phyloP scores from a whole-genome alignment of 2,329 filamentous ascomycete species.

The Pseudogymnoascus sp. region DNA sequence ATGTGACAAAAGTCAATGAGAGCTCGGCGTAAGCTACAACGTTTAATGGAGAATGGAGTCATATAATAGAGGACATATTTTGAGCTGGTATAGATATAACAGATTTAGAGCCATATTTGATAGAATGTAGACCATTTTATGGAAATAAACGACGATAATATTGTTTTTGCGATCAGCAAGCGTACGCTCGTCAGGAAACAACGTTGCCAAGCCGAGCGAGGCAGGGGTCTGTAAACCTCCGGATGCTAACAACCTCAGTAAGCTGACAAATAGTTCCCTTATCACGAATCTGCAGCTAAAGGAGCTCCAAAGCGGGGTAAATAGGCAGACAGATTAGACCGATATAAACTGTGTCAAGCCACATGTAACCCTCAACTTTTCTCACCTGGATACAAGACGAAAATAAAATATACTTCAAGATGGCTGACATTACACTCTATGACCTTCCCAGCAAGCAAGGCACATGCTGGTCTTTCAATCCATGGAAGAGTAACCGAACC shows the following conservation, averaged over 20 bases:
- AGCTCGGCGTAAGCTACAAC: neutral
- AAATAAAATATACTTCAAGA: neutral
- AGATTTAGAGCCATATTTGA: neutral
- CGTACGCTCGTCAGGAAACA: neutral
- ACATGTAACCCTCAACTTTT: neutral
- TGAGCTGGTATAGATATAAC: neutral
- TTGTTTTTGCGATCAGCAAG: neutral
- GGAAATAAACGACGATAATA: neutral
- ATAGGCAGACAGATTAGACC: neutral
- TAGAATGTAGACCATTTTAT: neutral
- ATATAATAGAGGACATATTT: slow-evolving; percentile 2
- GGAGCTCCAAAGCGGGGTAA: slow-evolving; percentile 4
- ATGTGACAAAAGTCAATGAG: neutral
- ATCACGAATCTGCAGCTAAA: neutral
- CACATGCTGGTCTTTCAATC: slow-evolving; percentile 57
- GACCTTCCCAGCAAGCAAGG: slow-evolving; percentile 52
- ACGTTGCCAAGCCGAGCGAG: neutral
- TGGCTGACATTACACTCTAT: slow-evolving; percentile 43
- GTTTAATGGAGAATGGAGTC: neutral
- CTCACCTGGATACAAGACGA: neutral
- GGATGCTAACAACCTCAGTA: neutral
- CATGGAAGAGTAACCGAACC: slow-evolving; percentile 56
- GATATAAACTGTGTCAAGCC: neutral
- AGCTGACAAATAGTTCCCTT: neutral
- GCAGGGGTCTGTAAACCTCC: neutral